Percentiles rank a stretch among this genome's conserved stretches.
phyloP scores from a whole-genome alignment of 1,284 basidiomycete species.

The Marasmius tenuissimus region DNA sequence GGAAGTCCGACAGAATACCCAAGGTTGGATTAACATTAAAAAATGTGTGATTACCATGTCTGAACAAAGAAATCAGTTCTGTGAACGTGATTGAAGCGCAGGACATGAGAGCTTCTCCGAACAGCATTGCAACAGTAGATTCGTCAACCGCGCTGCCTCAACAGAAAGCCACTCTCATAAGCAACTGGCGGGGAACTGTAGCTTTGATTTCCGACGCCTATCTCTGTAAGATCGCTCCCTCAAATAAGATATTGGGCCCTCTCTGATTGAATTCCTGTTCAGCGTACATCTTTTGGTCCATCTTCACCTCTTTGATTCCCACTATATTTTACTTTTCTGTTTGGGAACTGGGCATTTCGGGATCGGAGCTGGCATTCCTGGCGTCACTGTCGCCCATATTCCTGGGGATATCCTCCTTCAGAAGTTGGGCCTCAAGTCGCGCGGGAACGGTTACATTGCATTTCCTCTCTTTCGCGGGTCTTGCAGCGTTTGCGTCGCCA shows the following conservation, averaged over 20 bases:
- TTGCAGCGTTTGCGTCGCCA: conserved; percentile 59
- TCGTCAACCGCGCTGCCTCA: too few relatives aligned
- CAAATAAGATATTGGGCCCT: conserved; percentile 4
- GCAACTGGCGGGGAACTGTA: conserved; percentile 21
- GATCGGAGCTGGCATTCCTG: conserved; percentile 72
- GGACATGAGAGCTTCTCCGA: not conserved
- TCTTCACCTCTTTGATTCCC: conserved; percentile 80
- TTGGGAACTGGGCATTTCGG: conserved; percentile 83
- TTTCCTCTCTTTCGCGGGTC: conserved; percentile 53
- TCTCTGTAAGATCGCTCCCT: conserved; percentile 41
- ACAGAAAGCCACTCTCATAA: not conserved
- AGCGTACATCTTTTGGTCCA: conserved; percentile 90
- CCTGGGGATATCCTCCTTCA: conserved; percentile 47
- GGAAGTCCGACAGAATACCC: not conserved
- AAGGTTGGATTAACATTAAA: not conserved
- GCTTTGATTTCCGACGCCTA: conserved; percentile 55
- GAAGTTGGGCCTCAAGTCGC: conserved; percentile 44
- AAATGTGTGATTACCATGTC: not conserved
- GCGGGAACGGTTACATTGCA: conserved; percentile 50
- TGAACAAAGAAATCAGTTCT: not conserved
- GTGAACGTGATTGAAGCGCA: not conserved
- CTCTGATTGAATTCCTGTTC: conserved; percentile 4
- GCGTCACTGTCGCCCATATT: conserved; percentile 68
- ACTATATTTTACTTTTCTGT: conserved; percentile 92
- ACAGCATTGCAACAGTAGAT: too few relatives aligned